Conservation (phyloP, 805 yeast species). For the Ogataea pilisensis region DNA sequence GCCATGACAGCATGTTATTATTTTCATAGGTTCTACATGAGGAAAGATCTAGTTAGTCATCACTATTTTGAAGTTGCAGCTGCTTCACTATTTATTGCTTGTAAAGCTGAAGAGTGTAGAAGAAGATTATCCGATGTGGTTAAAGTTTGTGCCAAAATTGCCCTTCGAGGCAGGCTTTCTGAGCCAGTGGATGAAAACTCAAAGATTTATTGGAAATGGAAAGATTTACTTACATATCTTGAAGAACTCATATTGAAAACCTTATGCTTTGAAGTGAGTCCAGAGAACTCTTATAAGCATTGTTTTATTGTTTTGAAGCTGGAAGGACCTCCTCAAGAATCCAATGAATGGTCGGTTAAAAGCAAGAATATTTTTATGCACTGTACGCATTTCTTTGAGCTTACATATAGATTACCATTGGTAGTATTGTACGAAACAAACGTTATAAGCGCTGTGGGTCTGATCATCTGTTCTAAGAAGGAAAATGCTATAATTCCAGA, state of each 20-base stretch:
- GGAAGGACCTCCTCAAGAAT: conserved; percentile 14
- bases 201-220: conserved; percentile 49
- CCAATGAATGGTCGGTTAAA: conserved; percentile 15
- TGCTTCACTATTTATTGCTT: conserved; percentile 46
- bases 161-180: conserved; percentile 35
- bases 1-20: conserved; percentile 44
- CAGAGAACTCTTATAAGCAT: conserved; percentile 36
- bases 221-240: conserved; percentile 39
- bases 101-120: conserved; percentile 50
- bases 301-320: conserved; percentile 22
- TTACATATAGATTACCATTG: conserved; percentile 28
- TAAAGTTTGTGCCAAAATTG: conserved; percentile 43
- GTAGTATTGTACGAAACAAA: conserved; percentile 21
- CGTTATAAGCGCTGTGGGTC: conserved; percentile 23
- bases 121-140: conserved; percentile 46
- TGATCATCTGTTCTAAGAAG: conserved; percentile 20
- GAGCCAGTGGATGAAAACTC: conserved; percentile 40
- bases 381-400: conserved; percentile 26
- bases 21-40: conserved; percentile 50
- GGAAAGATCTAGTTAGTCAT: conserved; percentile 36
- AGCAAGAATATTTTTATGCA: conserved; percentile 18
- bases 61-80: conserved; percentile 52
- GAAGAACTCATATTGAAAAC: conserved; percentile 44
- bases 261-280: conserved; percentile 44
- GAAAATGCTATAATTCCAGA: conserved; percentile 17